phyloP scores from a whole-genome alignment of 345 rosid species.

The Citrus maxima region DNA sequence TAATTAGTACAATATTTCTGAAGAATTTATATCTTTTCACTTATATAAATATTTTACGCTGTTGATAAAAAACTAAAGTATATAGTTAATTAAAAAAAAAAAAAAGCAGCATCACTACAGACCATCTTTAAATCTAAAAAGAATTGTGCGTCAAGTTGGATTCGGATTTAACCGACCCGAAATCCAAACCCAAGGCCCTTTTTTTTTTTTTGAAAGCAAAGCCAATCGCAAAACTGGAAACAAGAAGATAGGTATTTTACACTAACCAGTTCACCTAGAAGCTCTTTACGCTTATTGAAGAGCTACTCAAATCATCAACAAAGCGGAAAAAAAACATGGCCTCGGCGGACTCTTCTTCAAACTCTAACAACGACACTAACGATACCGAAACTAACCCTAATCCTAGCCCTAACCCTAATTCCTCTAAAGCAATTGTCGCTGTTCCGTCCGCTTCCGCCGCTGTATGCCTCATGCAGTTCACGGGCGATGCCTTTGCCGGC shows the following conservation, averaged over 20 bases:
- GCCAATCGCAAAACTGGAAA: too few species aligned
- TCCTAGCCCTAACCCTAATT: conserved; percentile 27
- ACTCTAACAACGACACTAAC: conserved; percentile 17
- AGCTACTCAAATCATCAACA: neutral
- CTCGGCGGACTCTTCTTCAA: conserved; percentile 36
- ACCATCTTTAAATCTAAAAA: too few species aligned
- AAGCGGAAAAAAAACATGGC: conserved; percentile 30
- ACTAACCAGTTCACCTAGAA: neutral
- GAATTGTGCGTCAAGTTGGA: too few species aligned
- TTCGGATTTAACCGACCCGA: neutral
- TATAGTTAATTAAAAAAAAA: too few species aligned
- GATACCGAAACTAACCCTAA: conserved; percentile 23
- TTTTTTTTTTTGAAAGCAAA: too few species aligned
- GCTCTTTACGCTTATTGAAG: neutral
- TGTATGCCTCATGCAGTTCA: conserved; percentile 70
- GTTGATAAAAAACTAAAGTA: too few species aligned
- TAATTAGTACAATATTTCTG: too few species aligned
- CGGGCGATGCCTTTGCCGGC: conserved; percentile 81
- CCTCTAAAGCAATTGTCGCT: conserved; percentile 44
- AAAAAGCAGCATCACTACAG: too few species aligned
- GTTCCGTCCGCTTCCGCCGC: conserved; percentile 37
- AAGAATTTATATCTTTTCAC: too few species aligned
- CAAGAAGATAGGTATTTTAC: too few species aligned
- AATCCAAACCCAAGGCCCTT: neutral
- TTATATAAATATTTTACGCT: too few species aligned